Percentiles rank a stretch among this genome's conserved stretches.
These are phyloP conservation scores for Boletus huronensis DNA, from an alignment of 768 basidiomycete species.

Conservation along the genomic window DNA sequence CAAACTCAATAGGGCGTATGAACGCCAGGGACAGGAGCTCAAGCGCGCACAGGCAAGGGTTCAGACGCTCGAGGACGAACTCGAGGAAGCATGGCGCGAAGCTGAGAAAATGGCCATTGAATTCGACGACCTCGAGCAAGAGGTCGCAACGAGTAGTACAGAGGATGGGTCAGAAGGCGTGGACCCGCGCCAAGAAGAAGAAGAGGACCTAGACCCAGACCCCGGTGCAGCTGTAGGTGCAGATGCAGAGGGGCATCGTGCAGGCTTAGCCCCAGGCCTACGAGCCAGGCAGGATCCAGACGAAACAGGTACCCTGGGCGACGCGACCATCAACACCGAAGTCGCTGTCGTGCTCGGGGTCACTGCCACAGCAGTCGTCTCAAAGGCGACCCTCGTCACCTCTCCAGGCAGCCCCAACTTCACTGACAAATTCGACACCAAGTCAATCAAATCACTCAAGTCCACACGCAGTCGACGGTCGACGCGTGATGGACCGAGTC, in stretches of 20 bases:
- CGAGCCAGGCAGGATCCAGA: conserved; percentile 18
- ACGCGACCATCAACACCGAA: conserved; percentile 24
- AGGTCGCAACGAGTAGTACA: conserved; percentile 20
- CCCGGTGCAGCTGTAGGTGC: too few species aligned
- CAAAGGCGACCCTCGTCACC: conserved; percentile 33
- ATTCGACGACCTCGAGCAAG: conserved; percentile 58
- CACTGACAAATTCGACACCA: conserved; percentile 14
- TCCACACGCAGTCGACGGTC: conserved; percentile 26
- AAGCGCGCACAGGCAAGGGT: conserved; percentile 45
- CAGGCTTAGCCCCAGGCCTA: conserved; percentile 12
- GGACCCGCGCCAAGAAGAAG: too few species aligned
- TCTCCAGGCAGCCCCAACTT: background rate
- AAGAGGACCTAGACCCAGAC: background rate
- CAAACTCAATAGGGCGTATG: conserved; percentile 76
- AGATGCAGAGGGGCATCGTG: conserved; percentile 4
- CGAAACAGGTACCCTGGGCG: conserved; percentile 25
- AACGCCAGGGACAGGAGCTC: conserved; percentile 60
- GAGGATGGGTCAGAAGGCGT: conserved; percentile 1
- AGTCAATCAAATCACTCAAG: conserved; percentile 26
- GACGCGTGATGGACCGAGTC: conserved; percentile 28
- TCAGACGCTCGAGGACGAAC: conserved; percentile 58
- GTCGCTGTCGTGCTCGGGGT: conserved; percentile 35
- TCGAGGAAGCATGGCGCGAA: conserved; percentile 78
- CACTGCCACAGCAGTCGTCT: conserved; percentile 37
- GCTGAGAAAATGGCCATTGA: conserved; percentile 71